Conservation (phyloP, 148 eudicot species). For the Persicaria maculosa region DNA sequence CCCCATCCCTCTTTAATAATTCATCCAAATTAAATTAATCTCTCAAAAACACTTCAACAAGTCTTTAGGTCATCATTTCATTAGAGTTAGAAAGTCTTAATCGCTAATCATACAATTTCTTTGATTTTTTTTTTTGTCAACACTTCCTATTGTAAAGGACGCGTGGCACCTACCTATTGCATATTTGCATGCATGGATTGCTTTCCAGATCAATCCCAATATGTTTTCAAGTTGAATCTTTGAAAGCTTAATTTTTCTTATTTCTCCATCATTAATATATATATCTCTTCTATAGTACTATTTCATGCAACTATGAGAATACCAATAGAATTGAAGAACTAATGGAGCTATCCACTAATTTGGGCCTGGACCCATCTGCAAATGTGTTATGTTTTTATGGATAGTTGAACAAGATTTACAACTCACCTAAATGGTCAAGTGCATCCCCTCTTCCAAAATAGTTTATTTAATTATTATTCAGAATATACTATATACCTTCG, state of each 20-base stretch:
- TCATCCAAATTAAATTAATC: neutral
- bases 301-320: neutral
- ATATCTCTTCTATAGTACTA: neutral
- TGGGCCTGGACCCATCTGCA: constrained; percentile 2
- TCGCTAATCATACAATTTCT: neutral
- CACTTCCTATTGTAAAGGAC: neutral
- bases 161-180: neutral
- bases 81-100: neutral
- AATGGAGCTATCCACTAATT: neutral
- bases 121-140: neutral
- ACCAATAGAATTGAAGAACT: neutral
- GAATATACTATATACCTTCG: no score
- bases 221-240: neutral
- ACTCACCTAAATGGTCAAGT: constrained; percentile 3
- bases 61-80: neutral
- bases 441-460: neutral
- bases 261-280: neutral
- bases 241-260: neutral
- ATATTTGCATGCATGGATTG: neutral
- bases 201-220: neutral
- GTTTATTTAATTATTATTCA: neutral
- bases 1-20: neutral
- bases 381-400: constrained; percentile 11
- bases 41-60: neutral
- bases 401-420: neutral